Evolutionary conservation across 2,329 filamentous ascomycete species (phyloP), one percentile per base, ranked within the genome.

Genomic region (Fusarium lyarnte): DNA sequence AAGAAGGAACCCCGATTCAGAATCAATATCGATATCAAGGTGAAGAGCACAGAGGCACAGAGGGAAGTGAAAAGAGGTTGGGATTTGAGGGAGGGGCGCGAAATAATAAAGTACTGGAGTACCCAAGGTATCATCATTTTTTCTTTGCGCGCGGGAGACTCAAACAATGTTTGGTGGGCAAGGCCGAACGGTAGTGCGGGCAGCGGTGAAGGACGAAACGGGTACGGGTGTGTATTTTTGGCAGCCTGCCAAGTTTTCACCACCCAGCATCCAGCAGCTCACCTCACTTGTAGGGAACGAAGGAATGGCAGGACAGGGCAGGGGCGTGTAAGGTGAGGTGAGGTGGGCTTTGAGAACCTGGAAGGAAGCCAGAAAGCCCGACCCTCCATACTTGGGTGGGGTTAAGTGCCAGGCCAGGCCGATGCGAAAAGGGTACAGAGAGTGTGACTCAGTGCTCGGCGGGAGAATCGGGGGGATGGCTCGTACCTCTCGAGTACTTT

Each of bases 151-250:
- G 63, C 67, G 72, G 61, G 73, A 72, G 75, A 76, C 59, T 76
- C 69, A 77, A 70, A 74, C 66, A 64, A 69, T 76, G 66, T 74
- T 76, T 77, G 75, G 75, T 75, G 72, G 66, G 74, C 72, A 69
- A 73, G 73, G 72, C 53, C 51, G 49, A 43, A 74, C 46, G 38
- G 36, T 53, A 61, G 73, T 73, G 74, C 69, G 64, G 63, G 64
- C 60, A 77, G 66, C 66, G 66, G 66, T 69, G 66, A 69, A 52
- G 66, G 65, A 52, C 65, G 64, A 69, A 61, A 72, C 51, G 69
- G 69, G 51, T 47, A 71, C 63, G 67, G 71, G 69, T 69, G 72
- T 74, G 71, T 69, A 74, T 74, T 74, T 72, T 74, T 72, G 71
- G 70, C 70, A 68, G 63, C 38, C 58, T 52, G 69, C 62, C 70